phyloP scores from a whole-genome alignment of 441 rosid species.

The Pelargonium myrrhifolium region DNA sequence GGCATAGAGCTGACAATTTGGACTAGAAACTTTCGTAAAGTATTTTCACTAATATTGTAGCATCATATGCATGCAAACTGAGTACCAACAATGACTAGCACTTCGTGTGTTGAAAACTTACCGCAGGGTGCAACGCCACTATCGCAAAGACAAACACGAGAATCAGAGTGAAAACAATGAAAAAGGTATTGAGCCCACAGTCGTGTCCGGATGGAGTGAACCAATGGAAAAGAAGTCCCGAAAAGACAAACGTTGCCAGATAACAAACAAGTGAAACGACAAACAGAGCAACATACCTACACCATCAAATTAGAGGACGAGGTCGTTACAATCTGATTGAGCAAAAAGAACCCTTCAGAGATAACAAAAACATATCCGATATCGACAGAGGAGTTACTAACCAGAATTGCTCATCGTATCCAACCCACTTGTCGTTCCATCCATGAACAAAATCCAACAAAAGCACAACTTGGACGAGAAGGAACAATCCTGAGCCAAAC shows the following conservation, averaged over 20 bases:
- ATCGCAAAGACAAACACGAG: conserved; percentile 65
- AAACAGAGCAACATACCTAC: conserved; percentile 82
- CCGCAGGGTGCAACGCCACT: conserved; percentile 78
- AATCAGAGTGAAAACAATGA: conserved; percentile 80
- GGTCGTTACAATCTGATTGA: conserved; percentile 15
- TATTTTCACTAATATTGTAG: background rate
- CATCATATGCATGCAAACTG: background rate
- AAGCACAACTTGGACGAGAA: conserved; percentile 86
- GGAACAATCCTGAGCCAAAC: conserved; percentile 85
- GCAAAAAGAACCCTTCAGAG: conserved; percentile 8
- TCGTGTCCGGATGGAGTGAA: conserved; percentile 91
- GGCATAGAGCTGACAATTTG: too few relatives aligned
- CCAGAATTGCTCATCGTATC: conserved; percentile 94
- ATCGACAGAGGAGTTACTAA: conserved; percentile 12
- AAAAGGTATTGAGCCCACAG: conserved; percentile 90
- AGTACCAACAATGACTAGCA: background rate
- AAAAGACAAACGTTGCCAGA: conserved; percentile 61
- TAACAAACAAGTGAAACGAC: conserved; percentile 75
- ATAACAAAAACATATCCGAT: background rate
- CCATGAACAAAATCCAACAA: conserved; percentile 75
- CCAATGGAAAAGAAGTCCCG: conserved; percentile 88
- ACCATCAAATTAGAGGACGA: conserved; percentile 8
- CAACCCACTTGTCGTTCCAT: conserved; percentile 98
- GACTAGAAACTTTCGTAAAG: too few relatives aligned
- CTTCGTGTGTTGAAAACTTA: conserved; percentile 23